A percentile compares a stretch with the other conserved stretches of the same genome.
Evolutionary conservation across 23 red algal genomes (phyloP).

Genomic region (Gracilaria vermiculophylla): DNA sequence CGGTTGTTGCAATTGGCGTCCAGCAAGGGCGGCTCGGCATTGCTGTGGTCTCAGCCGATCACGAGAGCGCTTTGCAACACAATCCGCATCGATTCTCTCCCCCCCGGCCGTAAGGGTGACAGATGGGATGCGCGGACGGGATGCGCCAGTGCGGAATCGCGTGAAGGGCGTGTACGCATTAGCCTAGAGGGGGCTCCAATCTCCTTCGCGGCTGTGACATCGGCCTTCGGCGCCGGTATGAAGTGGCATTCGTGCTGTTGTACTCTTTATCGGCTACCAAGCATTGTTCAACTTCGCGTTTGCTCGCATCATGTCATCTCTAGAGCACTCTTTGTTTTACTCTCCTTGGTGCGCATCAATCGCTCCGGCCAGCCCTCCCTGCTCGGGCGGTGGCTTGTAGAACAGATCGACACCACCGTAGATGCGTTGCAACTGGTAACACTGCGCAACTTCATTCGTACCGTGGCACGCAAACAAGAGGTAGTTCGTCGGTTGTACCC

Average conservation of each 20-base stretch:
- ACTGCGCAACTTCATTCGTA: slow-evolving; percentile 90
- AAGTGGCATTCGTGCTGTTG: too few species aligned
- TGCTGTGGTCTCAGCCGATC: slow-evolving; percentile 4
- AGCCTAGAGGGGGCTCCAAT: too few species aligned
- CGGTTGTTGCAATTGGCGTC: background rate
- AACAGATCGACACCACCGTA: slow-evolving; percentile 86
- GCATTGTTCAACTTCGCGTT: too few species aligned
- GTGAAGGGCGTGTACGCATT: too few species aligned
- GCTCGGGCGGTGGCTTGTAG: slow-evolving; percentile 43
- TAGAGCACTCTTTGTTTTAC: background rate
- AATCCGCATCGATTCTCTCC: too few species aligned
- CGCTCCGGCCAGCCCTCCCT: background rate
- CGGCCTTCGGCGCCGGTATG: too few species aligned
- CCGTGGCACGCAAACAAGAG: slow-evolving; percentile 89
- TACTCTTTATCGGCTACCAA: too few species aligned
- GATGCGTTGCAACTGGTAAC: slow-evolving; percentile 92
- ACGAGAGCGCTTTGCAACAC: background rate
- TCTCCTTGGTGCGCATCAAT: background rate
- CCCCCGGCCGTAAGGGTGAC: too few species aligned
- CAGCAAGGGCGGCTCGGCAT: background rate
- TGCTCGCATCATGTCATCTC: too few species aligned
- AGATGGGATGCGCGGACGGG: too few species aligned
- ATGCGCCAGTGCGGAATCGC: background rate
- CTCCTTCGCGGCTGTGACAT: too few species aligned
- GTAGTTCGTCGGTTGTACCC: slow-evolving; percentile 88